Evolutionary conservation across 495 filamentous ascomycete species (phyloP).

Genomic region (Tuber microsphaerosporum): DNA sequence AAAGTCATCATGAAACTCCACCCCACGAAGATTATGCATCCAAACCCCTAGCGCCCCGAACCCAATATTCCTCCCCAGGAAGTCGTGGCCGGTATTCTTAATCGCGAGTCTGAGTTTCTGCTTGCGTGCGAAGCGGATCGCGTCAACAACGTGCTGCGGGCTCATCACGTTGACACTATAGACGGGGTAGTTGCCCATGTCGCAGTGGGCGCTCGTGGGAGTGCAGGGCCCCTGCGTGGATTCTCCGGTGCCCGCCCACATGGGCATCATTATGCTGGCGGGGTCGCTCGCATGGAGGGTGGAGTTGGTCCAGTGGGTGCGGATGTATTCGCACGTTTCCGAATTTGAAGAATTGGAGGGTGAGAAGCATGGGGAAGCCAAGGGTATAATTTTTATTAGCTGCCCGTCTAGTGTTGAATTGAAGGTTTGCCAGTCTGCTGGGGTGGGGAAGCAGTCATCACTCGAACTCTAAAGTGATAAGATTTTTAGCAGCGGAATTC

Average conservation of each 20-base stretch:
- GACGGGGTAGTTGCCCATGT: constrained; percentile 21
- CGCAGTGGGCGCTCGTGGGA: constrained; percentile 9
- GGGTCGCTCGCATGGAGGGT: constrained; percentile 4
- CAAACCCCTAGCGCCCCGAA: constrained; percentile 49
- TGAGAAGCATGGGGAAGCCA: constrained; percentile 53
- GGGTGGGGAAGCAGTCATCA: constrained; percentile 45
- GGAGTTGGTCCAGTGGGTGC: background rate
- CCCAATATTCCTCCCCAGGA: constrained; percentile 49
- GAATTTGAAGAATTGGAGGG: constrained; percentile 40
- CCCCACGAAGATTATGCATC: constrained; percentile 51
- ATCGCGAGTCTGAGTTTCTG: constrained; percentile 31
- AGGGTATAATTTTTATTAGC: constrained; percentile 50
- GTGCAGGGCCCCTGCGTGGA: constrained; percentile 3
- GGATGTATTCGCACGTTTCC: constrained; percentile 31
- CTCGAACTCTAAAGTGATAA: background rate
- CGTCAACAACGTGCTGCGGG: constrained; percentile 15
- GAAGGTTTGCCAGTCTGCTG: constrained; percentile 43
- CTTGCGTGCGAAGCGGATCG: constrained; percentile 32
- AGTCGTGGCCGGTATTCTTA: constrained; percentile 31
- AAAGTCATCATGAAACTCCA: constrained; percentile 46
- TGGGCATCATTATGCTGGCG: background rate
- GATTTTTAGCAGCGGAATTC: background rate
- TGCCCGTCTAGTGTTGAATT: constrained; percentile 49
- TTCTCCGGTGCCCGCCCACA: background rate
- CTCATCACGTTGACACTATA: constrained; percentile 36